Evolutionary conservation across 371 early-diverging fungal species (phyloP), one percentile per base, ranked within the genome.

Genomic region (Syncephalastrum monosporum): DNA sequence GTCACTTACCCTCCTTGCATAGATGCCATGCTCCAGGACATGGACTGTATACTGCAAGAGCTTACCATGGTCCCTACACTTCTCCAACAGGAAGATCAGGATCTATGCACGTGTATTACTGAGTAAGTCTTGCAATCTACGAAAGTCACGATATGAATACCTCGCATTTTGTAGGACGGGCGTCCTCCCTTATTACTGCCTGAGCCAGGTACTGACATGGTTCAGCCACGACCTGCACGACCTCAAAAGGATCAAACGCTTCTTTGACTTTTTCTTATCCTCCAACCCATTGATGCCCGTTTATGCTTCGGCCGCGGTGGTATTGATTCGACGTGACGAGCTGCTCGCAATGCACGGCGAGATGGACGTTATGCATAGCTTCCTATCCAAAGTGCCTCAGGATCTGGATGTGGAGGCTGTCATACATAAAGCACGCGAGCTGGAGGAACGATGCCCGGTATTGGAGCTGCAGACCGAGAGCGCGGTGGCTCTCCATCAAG

Each of bases 181-280:
- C 17, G 82, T 89, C 5, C 75, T 85, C n/a, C 91, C 92, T 2
- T 91, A 86, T 63, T 94, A 90, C 61, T 82, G 83, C 41, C 72
- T 93, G 33, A 86, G 88, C 56, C 93, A 93, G 93, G 82, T 93
- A 8, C 75, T 93, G 47, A 91, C 94, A 14, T 94, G 95, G 95
- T 90, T 84, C 65, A 85, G 89, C 25, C 94, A 94, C 65, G 87
- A 92, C 56, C 48, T 93, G 4, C 61, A 69, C 27, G 77, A 77
- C 61, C 68, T 89, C 23, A 65, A 58, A 14, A 71, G 72, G 16
- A 73, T 88, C 13, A 64, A 83, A 33, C 79, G 92, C 21, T 60
- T 94, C 10, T 91, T 85, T 67, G 94, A 94, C 63, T 69, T 91
- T 29, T 84, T 93, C 16, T 55, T 94, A 1, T 79, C 79, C 23